Evolutionary conservation across 768 basidiomycete species (phyloP), one percentile per base, ranked within the genome.

Genomic region (Boletus reticulatus): DNA sequence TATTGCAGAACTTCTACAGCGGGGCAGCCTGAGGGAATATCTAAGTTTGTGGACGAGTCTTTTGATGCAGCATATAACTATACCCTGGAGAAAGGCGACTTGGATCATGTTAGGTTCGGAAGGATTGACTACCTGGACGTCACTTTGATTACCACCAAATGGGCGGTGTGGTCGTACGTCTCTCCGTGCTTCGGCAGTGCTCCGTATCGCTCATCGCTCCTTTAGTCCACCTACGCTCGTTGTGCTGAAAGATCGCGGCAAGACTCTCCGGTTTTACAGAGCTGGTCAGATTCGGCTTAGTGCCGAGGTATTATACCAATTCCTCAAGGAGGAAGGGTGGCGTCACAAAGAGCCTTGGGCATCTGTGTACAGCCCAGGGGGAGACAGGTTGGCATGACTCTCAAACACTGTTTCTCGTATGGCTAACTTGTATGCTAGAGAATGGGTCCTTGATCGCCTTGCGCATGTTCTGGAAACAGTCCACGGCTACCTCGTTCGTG

Each of bases 51-150:
- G 43, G 90, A 94, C 70, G 67, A 84, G 32, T 74, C 84, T 29
- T 94, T 92, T 64, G 92, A 93, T 64, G 76, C 80, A 12, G 81
- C 92, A 4, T 91, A 78, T 68, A 89, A 92, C 68, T 72, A 80
- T 58, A 80, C 85, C 6, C 50, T 81, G 34, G 67, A 81, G 14
- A 80, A 78, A 20, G 79, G 78, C 11, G 89, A 88, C 67, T 72
- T 91, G 17, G 84, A 84, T 4, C 69, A 90, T 65, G 80, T 94
- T 53, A 84, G 82, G 54, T 95, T 88, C 81, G 94, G 84, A 48
- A 84, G 94, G 57, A 84, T 96, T 55, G 92, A 95, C 75, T 96
- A 94, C 70, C 73, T 93, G 59, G 85, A 87, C 58, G 92, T 94
- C 59, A 93, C 90, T 4, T 73, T 78, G 50, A 71, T 94, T 53